Percentiles rank a stretch among this genome's conserved stretches.
phyloP scores from a whole-genome alignment of 345 rosid genomes.

The Toxicodendron radicans region DNA sequence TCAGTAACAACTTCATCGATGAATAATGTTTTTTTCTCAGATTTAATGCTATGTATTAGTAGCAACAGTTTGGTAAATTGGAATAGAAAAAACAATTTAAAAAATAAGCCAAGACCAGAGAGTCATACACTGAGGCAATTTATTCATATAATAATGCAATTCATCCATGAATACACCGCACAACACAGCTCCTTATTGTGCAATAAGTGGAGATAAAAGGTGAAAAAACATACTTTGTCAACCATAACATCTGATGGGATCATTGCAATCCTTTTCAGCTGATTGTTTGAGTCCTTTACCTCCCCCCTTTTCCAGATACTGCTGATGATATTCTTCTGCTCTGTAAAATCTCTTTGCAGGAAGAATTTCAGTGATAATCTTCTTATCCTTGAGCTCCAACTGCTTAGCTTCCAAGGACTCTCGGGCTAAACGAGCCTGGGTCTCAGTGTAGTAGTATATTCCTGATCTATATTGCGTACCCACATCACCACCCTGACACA shows the following conservation, averaged over 20 bases:
- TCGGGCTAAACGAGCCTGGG: constrained; percentile 51
- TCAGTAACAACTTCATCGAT: neutral
- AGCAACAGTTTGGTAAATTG: neutral
- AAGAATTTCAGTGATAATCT: constrained; percentile 72
- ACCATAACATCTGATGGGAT: constrained; percentile 82
- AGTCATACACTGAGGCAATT: neutral
- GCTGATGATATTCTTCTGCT: constrained; percentile 83
- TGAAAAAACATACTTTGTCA: constrained; percentile 20
- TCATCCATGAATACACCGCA: neutral
- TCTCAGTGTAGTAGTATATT: constrained; percentile 65
- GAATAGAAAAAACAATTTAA: neutral
- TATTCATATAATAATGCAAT: neutral
- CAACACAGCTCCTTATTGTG: neutral
- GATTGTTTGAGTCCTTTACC: constrained; percentile 55
- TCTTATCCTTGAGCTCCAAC: constrained; percentile 42
- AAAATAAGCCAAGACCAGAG: neutral
- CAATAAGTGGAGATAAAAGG: neutral
- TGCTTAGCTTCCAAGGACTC: constrained; percentile 66
- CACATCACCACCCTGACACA: constrained; percentile 65
- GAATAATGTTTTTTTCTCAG: too few relatives aligned
- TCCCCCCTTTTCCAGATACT: constrained; percentile 78
- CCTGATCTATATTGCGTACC: constrained; percentile 91
- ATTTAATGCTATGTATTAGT: too few relatives aligned
- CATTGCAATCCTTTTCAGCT: constrained; percentile 67
- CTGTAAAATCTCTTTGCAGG: constrained; percentile 75